These are phyloP conservation scores for Penicillium sp. DNA, from an alignment of 2,329 filamentous ascomycete species.

Conservation along the genomic window DNA sequence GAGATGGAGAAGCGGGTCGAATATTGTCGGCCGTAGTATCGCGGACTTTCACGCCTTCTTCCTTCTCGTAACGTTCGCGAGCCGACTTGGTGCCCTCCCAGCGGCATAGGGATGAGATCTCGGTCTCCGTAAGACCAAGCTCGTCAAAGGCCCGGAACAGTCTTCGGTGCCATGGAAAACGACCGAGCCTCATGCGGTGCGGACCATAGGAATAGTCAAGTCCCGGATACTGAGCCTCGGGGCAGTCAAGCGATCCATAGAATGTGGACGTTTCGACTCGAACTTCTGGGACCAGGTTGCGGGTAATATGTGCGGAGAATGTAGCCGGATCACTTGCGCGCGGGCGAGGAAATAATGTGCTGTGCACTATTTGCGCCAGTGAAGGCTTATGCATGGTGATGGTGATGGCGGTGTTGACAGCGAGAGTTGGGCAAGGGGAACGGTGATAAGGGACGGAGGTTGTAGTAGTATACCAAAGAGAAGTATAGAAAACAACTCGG, in stretches of 20 bases:
- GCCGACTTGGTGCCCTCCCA: conserved; percentile 48
- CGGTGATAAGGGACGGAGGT: conserved; percentile 8
- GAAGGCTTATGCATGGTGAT: conserved; percentile 54
- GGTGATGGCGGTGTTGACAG: no score
- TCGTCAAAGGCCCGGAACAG: conserved; percentile 55
- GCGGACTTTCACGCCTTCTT: conserved; percentile 50
- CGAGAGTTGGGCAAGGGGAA: no score
- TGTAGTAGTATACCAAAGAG: no score
- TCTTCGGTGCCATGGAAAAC: conserved; percentile 53
- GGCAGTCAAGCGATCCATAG: conserved; percentile 55
- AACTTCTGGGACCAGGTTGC: conserved; percentile 57
- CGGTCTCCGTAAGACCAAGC: conserved; percentile 49
- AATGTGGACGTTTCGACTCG: conserved; percentile 56
- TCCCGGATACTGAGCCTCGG: conserved; percentile 59
- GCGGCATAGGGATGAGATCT: conserved; percentile 54
- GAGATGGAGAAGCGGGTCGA: conserved; percentile 40
- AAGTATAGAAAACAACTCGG: no score
- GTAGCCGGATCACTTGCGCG: conserved; percentile 49
- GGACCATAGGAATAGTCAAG: conserved; percentile 55
- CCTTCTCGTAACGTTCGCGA: conserved; percentile 41
- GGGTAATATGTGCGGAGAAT: conserved; percentile 52
- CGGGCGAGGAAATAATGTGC: conserved; percentile 50
- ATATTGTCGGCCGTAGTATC: conserved; percentile 56
- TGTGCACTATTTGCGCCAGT: conserved; percentile 52
- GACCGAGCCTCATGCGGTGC: conserved; percentile 54